Evolutionary conservation across 148 eudicot genomes (phyloP).

Genomic region (Silene conica): DNA sequence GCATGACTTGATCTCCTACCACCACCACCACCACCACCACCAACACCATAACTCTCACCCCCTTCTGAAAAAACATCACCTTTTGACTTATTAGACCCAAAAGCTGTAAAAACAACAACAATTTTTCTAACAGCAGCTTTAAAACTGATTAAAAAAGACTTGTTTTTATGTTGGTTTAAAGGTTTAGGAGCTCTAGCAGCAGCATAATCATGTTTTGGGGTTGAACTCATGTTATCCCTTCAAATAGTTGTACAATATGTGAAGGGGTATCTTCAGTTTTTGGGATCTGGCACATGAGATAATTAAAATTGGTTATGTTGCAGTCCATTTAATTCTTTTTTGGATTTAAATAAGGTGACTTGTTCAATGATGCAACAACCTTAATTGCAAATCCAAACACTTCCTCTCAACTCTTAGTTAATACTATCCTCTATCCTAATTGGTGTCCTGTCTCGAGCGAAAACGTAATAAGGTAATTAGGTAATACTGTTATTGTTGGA

Average conservation of each 20-base stretch:
- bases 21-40: conserved; percentile 18
- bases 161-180: conserved; percentile 15
- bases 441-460: background rate
- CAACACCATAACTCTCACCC: background rate
- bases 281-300: conserved; percentile 7
- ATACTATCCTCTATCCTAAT: background rate
- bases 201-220: conserved; percentile 10
- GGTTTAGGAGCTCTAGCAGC: background rate
- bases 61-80: conserved; percentile 5
- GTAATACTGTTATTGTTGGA: no score
- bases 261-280: background rate
- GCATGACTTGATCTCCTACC: conserved; percentile 13
- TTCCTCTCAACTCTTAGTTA: background rate
- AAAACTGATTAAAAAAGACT: conserved; percentile 22
- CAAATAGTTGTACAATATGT: background rate
- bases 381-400: background rate
- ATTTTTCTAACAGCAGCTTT: conserved; percentile 29
- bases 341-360: background rate
- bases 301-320: background rate
- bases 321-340: background rate
- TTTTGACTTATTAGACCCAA: conserved; percentile 18
- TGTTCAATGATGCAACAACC: background rate
- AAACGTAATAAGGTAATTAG: background rate
- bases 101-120: conserved; percentile 20
- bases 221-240: conserved; percentile 16